These are phyloP conservation scores for Coleophoma crateriformis DNA, from an alignment of 2,329 filamentous ascomycete species.

Conservation along the genomic window DNA sequence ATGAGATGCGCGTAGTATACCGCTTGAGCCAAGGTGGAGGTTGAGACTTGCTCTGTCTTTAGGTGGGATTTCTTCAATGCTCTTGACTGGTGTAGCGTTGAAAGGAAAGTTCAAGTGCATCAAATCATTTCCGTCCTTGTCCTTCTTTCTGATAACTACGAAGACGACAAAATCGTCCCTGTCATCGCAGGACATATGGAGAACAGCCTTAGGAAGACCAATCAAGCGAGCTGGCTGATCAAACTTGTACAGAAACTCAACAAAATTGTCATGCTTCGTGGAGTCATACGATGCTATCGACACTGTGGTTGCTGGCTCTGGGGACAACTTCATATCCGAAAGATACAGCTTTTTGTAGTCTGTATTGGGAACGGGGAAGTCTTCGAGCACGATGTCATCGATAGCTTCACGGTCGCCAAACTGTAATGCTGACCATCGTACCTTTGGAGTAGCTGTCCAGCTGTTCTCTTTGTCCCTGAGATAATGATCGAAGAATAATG, in stretches of 20 bases:
- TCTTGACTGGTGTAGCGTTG: not conserved
- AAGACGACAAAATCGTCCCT: slow-evolving; percentile 39
- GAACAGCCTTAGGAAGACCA: slow-evolving; percentile 39
- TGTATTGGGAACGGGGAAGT: slow-evolving; percentile 29
- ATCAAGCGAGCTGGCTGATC: slow-evolving; percentile 31
- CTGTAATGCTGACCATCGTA: slow-evolving; percentile 30
- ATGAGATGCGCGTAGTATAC: slow-evolving; percentile 9
- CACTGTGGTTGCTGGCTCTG: not conserved
- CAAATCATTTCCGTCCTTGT: slow-evolving; percentile 33
- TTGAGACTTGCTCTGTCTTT: not conserved
- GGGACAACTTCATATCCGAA: slow-evolving; percentile 2
- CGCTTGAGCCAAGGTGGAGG: slow-evolving; percentile 6
- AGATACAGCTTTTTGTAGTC: slow-evolving; percentile 29
- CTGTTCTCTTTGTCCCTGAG: slow-evolving; percentile 36
- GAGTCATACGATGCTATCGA: slow-evolving; percentile 3
- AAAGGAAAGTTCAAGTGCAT: slow-evolving; percentile 37
- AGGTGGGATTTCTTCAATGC: slow-evolving; percentile 2
- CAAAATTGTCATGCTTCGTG: slow-evolving; percentile 28
- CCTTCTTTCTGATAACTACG: slow-evolving; percentile 37
- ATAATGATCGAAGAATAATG: slow-evolving; percentile 39
- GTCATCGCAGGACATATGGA: slow-evolving; percentile 38
- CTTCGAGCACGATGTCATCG: slow-evolving; percentile 26
- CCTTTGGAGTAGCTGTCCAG: slow-evolving; percentile 40
- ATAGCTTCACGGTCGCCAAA: slow-evolving; percentile 20
- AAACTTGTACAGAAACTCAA: slow-evolving; percentile 35